These are phyloP conservation scores for Aureobasidium sp. DNA, from an alignment of 2,329 filamentous ascomycete species.

Conservation along the genomic window DNA sequence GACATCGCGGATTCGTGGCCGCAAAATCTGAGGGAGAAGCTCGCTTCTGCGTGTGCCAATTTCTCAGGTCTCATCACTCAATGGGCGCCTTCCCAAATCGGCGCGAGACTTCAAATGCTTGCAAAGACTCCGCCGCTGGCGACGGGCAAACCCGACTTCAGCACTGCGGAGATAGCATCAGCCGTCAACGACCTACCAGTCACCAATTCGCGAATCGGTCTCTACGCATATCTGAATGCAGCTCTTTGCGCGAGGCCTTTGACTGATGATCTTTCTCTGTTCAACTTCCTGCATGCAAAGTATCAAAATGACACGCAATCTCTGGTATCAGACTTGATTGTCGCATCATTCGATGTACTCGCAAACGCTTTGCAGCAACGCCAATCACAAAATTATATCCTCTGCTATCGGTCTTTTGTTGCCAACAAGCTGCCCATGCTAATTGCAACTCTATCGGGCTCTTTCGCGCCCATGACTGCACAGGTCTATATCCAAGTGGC, in stretches of 20 bases:
- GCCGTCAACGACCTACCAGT: slow-evolving; percentile 54
- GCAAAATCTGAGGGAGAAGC: slow-evolving; percentile 20
- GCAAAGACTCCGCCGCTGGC: slow-evolving; percentile 48
- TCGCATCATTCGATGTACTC: slow-evolving; percentile 82
- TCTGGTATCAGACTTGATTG: slow-evolving; percentile 73
- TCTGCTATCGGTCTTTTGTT: slow-evolving; percentile 77
- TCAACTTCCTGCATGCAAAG: slow-evolving; percentile 75
- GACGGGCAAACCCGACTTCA: slow-evolving; percentile 51
- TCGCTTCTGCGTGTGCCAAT: slow-evolving; percentile 27
- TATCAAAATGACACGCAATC: slow-evolving; percentile 78
- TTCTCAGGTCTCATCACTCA: slow-evolving; percentile 30
- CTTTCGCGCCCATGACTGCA: slow-evolving; percentile 51
- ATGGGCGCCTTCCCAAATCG: slow-evolving; percentile 27
- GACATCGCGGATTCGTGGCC: slow-evolving; percentile 10
- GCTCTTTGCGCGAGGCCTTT: slow-evolving; percentile 74
- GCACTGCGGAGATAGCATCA: slow-evolving; percentile 50
- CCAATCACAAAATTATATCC: slow-evolving; percentile 53
- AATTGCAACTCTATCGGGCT: slow-evolving; percentile 50
- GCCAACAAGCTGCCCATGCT: slow-evolving; percentile 64
- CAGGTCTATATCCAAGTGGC: slow-evolving; percentile 62
- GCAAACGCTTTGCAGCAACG: slow-evolving; percentile 76
- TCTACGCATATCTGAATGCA: slow-evolving; percentile 81
- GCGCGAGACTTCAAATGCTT: slow-evolving; percentile 26
- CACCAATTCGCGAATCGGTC: slow-evolving; percentile 68
- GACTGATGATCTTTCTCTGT: slow-evolving; percentile 70